phyloP scores from a whole-genome alignment of 1,284 basidiomycete genomes.

The Trichosporon coremiiforme region DNA sequence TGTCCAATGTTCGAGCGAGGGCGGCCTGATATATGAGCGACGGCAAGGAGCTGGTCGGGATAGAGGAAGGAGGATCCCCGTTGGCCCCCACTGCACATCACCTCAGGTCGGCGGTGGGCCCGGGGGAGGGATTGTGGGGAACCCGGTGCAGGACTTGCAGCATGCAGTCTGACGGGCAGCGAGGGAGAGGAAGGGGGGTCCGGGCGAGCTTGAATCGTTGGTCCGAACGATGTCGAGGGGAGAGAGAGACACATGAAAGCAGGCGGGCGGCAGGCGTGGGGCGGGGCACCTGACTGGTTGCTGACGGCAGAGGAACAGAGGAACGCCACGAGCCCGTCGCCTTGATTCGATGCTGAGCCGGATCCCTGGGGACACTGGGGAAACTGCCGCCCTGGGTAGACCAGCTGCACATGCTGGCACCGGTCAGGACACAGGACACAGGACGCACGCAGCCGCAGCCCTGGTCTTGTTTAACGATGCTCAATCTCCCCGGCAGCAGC shows the following conservation, averaged over 20 bases:
- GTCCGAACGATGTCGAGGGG: neutral
- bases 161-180: neutral
- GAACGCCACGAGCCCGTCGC: no score
- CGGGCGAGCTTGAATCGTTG: neutral
- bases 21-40: neutral
- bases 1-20: neutral
- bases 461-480: neutral
- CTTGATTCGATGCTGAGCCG: neutral
- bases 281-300: neutral
- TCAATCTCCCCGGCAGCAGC: no score
- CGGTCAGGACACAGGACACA: neutral
- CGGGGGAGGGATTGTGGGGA: slow-evolving; percentile 4
- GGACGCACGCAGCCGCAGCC: neutral
- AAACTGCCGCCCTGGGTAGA: neutral
- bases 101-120: neutral
- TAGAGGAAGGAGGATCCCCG: slow-evolving; percentile 1
- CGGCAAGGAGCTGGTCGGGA: neutral
- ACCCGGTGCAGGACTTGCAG: neutral
- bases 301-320: no score
- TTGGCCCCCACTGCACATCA: slow-evolving; percentile 8
- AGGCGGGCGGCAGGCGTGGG: neutral
- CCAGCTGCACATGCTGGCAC: neutral
- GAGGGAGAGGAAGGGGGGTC: neutral
- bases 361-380: neutral
- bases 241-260: neutral